Evolutionary conservation across 345 rosid species (phyloP), one percentile per base, ranked within the genome.

Genomic region (Acer yangbiense): DNA sequence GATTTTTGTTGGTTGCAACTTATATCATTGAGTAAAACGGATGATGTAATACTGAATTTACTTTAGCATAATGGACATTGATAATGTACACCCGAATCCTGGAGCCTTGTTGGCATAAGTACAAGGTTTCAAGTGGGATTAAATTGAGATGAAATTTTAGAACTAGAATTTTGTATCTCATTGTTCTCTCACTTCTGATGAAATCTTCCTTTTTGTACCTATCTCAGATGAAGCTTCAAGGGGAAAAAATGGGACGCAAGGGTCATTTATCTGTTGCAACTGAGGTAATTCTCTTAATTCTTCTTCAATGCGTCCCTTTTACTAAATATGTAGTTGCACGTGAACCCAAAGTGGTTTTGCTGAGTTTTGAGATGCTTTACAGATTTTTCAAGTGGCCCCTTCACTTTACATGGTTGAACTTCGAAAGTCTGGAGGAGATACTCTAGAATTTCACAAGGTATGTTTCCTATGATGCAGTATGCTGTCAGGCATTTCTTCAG

Each of bases 301-400:
- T 73, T 35, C 55, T 4, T 29, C 2, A 1, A n/a, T 13, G 17
- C 18, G 23, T 21, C 0, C 10, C 35, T 21, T 46, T 77, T 11
- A 54, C 69, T 6, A 10, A 48, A 17, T 52, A 10, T 63, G 54
- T 25, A 41, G 20, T 54, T 62, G 32, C 13, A 7, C n/a, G 67
- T 60, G 18, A 54, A 8, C 71, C n/a, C 3, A 0, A 63, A 23
- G 69, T 43, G 46, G 9, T 60, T 50, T 69, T 77, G 62, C 61
- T 66, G 29, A 63, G n/a, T 79, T 3, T 29, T 17, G 12, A 25
- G 43, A 75, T 54, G 14, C 35, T 66, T 46, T 25, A 0, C 89
- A 96, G 97, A 90, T 96, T 68, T 90, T 89, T 83, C 92, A 96
- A 86, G 99, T 96, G 78, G 99, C 98, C 78, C 99, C 99, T 81